Conservation (phyloP, 352 stramenopile species). For the Pythium myriotylum region DNA sequence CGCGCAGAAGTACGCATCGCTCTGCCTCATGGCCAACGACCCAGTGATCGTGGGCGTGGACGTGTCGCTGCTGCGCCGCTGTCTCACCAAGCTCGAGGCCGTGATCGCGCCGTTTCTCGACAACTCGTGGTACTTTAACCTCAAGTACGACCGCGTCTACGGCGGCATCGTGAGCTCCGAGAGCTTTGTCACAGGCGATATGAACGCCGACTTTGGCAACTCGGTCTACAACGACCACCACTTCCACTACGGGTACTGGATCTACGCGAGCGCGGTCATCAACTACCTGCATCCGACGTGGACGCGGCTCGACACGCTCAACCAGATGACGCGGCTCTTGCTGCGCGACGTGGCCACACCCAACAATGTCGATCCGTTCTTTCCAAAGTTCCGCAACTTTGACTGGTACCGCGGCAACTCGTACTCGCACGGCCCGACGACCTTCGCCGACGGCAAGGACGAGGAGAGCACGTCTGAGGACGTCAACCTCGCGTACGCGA, state of each 20-base stretch:
- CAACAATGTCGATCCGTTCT: constrained; percentile 50
- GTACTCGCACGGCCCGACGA: constrained; percentile 70
- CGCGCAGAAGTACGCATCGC: constrained; percentile 71
- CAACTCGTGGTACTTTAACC: constrained; percentile 65
- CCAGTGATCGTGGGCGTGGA: constrained; percentile 58
- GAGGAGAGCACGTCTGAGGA: constrained; percentile 70
- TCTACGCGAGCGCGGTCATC: constrained; percentile 61
- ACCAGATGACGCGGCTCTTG: constrained; percentile 48
- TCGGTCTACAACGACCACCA: constrained; percentile 81
- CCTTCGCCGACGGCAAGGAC: constrained; percentile 64
- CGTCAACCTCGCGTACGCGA: constrained; percentile 64
- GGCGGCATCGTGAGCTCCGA: constrained; percentile 69
- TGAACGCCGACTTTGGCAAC: constrained; percentile 75
- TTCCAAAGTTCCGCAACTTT: constrained; percentile 68
- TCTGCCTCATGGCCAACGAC: constrained; percentile 79
- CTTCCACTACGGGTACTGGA: constrained; percentile 80
- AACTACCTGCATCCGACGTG: constrained; percentile 76
- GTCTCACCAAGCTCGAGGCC: constrained; percentile 63
- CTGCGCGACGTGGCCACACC: constrained; percentile 59
- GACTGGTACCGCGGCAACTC: constrained; percentile 75
- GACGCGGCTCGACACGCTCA: constrained; percentile 49
- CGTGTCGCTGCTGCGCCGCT: constrained; percentile 55
- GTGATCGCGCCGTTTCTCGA: constrained; percentile 56
- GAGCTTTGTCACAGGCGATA: constrained; percentile 50
- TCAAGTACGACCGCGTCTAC: constrained; percentile 64